Conservation (phyloP, 192 early-diverging fungal species). For the Spizellomyces punctatus region DNA sequence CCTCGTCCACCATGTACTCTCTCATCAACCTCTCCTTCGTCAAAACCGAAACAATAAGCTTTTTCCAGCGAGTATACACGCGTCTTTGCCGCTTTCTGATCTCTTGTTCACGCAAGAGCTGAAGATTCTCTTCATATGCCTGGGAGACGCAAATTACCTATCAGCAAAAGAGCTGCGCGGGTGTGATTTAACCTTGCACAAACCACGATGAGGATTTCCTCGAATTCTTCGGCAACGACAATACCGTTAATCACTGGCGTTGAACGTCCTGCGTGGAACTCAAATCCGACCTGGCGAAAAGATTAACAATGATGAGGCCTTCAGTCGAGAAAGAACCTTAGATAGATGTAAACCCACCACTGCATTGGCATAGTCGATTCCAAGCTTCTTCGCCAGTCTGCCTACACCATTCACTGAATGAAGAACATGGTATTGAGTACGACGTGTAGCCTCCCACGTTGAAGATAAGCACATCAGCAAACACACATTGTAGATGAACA, state of each 20-base stretch:
- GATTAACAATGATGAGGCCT: too few species aligned
- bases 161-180: slow-evolving; percentile 11
- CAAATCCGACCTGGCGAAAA: slow-evolving; percentile 65
- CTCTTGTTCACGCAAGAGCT: slow-evolving; percentile 18
- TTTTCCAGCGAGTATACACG: slow-evolving; percentile 56
- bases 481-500: slow-evolving; percentile 61
- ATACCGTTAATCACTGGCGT: slow-evolving; percentile 69
- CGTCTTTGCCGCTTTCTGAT: slow-evolving; percentile 45
- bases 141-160: not conserved
- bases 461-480: not conserved
- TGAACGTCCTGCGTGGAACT: slow-evolving; percentile 61
- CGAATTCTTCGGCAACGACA: slow-evolving; percentile 64
- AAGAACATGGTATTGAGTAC: not conserved
- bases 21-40: slow-evolving; percentile 55
- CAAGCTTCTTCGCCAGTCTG: slow-evolving; percentile 71
- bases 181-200: not conserved
- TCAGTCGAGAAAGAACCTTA: too few species aligned
- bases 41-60: slow-evolving; percentile 52
- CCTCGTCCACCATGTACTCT: slow-evolving; percentile 46
- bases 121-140: slow-evolving; percentile 34
- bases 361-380: slow-evolving; percentile 79
- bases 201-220: slow-evolving; percentile 61
- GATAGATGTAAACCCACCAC: slow-evolving; percentile 58
- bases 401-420: slow-evolving; percentile 56
- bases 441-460: not conserved